Conservation (phyloP, 2,329 filamentous ascomycete genomes). For the Ceratocystis papillata region DNA sequence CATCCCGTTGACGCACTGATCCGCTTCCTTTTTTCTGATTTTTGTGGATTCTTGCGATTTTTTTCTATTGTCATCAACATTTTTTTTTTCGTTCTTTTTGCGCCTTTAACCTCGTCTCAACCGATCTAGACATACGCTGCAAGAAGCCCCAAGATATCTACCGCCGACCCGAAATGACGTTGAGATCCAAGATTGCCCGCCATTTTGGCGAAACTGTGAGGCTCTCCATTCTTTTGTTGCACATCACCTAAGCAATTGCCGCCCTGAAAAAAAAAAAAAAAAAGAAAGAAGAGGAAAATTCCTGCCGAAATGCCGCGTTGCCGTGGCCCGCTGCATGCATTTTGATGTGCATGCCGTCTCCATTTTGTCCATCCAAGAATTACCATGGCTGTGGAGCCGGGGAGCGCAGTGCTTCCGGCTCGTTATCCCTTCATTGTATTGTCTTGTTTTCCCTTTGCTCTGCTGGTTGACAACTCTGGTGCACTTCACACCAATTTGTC, state of each 20-base stretch:
- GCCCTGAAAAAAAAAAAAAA: not conserved
- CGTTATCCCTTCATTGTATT: not conserved
- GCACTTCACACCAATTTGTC: not conserved
- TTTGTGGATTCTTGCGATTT: conserved; percentile 5
- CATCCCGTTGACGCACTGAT: conserved; percentile 9
- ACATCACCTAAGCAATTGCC: not conserved
- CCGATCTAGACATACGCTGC: not conserved
- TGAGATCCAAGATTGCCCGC: conserved; percentile 35
- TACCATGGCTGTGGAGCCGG: not conserved
- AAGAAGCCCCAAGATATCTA: not conserved
- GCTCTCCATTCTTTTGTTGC: conserved; percentile 25
- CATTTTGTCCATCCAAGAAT: not conserved
- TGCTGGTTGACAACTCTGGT: not conserved
- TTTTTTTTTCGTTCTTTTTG: conserved; percentile 5
- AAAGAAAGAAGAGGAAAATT: not conserved
- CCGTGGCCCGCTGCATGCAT: not conserved
- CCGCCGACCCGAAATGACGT: conserved; percentile 27
- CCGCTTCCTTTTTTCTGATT: not conserved
- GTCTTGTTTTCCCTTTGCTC: not conserved
- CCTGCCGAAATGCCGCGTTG: not conserved
- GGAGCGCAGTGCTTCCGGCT: not conserved
- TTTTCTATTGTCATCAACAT: not conserved
- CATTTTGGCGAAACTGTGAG: conserved; percentile 41
- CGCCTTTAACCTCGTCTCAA: not conserved
- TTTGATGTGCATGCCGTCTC: not conserved